Evolutionary conservation across 2,329 filamentous ascomycete genomes (phyloP), one percentile per base, ranked within the genome.

Genomic region (Aspergillus nomiae): DNA sequence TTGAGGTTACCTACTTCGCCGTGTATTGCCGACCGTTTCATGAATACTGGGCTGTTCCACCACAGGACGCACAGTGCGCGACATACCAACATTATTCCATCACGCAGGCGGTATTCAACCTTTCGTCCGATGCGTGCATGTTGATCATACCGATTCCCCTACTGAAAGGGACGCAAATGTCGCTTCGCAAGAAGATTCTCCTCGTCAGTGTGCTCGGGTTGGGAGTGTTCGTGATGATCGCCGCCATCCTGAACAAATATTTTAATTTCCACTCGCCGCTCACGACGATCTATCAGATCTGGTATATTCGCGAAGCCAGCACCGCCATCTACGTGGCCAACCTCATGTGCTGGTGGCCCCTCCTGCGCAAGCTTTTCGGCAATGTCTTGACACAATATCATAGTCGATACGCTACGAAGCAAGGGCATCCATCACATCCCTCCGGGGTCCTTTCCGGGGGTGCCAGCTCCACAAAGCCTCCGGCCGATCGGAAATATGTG

Each of bases 11-110:
- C 3, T 83, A 83, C 62, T 80, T 83, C 54, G 78, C 74, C 21
- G 80, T 83, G 0, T 84, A 82, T 74, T 84, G 82, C 57, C 77
- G 81, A 10, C 83, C 83, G 0, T 82, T 85, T 64, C 73, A 73
- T 3, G 76, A 83, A 60, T 84, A 85, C 64, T 85, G 80, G 78
- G 81, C 82, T 2, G 76, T 84, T 36, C 82, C 82, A 0, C 71
- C 75, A 12, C 32, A 67, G 1, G 71, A 79, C 58, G 58, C 73
- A 63, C 75, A 81, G 65, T 80, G 79, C 65, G 76, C 77, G 9
- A 79, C 75, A 10, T 80, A 80, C 58, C 76, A 77, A 26, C 63
- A 75, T 59, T 79, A 81, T 66, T 76, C 77, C 10, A 78, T 81
- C 50, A 78, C 77, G 3, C 78, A 81, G 64, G 78, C 78, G 1